A percentile compares a stretch with the other conserved stretches of the same genome.
phyloP scores from a whole-genome alignment of 768 basidiomycete genomes.

The Lactifluus echinatus region DNA sequence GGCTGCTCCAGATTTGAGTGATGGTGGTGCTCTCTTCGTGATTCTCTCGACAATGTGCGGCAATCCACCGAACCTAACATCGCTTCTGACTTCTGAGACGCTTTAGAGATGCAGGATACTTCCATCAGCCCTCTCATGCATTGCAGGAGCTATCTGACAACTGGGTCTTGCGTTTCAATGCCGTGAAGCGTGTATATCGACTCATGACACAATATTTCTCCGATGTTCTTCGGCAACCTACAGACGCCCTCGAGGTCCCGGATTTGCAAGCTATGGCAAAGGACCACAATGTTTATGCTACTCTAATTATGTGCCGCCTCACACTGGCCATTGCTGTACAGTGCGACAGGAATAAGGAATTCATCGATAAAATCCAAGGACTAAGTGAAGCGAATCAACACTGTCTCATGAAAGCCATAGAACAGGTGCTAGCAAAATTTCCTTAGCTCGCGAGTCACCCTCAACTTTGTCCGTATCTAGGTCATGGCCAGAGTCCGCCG shows the following conservation, averaged over 20 bases:
- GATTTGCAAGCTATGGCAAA: conserved; percentile 82
- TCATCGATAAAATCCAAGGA: conserved; percentile 83
- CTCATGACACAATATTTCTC: conserved; percentile 85
- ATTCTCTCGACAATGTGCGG: conserved; percentile 70
- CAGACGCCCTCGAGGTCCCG: conserved; percentile 72
- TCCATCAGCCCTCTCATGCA: conserved; percentile 51
- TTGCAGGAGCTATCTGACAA: conserved; percentile 66
- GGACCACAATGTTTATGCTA: conserved; percentile 55
- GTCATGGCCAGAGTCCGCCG: conserved; percentile 64
- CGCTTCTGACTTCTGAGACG: conserved; percentile 6
- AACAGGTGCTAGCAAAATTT: conserved; percentile 48
- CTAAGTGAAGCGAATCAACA: conserved; percentile 81
- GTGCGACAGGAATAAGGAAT: conserved; percentile 79
- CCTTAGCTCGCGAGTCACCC: neutral
- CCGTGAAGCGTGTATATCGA: conserved; percentile 78
- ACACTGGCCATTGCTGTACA: conserved; percentile 84
- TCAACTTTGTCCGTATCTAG: conserved; percentile 29
- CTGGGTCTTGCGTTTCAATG: conserved; percentile 81
- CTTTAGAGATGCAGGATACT: conserved; percentile 70
- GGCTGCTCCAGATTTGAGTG: conserved; percentile 62
- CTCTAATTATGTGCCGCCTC: conserved; percentile 68
- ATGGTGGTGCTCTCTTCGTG: conserved; percentile 69
- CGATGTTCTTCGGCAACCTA: conserved; percentile 74
- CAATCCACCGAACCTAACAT: neutral
- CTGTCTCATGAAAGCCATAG: conserved; percentile 86